Percentiles rank a stretch among this genome's conserved stretches.
phyloP scores from a whole-genome alignment of 2,329 filamentous ascomycete genomes.

The Sclerotinia spermophila region DNA sequence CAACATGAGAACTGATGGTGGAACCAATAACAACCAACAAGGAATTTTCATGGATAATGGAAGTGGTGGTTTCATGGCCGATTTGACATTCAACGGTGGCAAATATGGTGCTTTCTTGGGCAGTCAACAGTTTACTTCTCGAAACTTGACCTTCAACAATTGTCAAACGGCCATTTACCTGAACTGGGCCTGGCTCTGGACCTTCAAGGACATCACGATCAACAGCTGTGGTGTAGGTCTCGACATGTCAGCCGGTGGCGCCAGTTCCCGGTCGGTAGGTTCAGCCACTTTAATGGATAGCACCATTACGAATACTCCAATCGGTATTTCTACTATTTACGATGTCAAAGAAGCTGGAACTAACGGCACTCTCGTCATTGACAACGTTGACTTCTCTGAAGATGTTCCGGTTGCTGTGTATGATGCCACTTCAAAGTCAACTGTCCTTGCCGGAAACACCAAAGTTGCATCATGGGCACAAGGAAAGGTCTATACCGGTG shows the following conservation, averaged over 20 bases:
- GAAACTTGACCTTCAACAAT: slow-evolving; percentile 77
- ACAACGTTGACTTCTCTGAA: slow-evolving; percentile 79
- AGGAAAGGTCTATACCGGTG: slow-evolving; percentile 64
- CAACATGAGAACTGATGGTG: slow-evolving; percentile 68
- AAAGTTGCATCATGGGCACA: slow-evolving; percentile 73
- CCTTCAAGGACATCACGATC: slow-evolving; percentile 71
- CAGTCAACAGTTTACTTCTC: slow-evolving; percentile 82
- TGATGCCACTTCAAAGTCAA: slow-evolving; percentile 51
- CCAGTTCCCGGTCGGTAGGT: slow-evolving; percentile 70
- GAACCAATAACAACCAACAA: slow-evolving; percentile 63
- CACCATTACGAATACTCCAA: slow-evolving; percentile 68
- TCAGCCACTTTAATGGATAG: slow-evolving; percentile 82
- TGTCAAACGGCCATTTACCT: slow-evolving; percentile 81
- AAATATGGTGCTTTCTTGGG: slow-evolving; percentile 75
- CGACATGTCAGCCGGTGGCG: slow-evolving; percentile 67
- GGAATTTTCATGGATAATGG: slow-evolving; percentile 85
- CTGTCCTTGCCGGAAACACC: slow-evolving; percentile 65
- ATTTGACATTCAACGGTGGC: slow-evolving; percentile 80
- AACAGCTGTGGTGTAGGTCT: slow-evolving; percentile 72
- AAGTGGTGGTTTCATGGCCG: slow-evolving; percentile 78
- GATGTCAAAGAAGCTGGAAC: slow-evolving; percentile 57
- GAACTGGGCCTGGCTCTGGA: slow-evolving; percentile 92
- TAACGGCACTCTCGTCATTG: slow-evolving; percentile 78
- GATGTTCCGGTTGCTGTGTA: slow-evolving; percentile 65
- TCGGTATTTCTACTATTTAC: slow-evolving; percentile 76